A percentile compares a stretch with the other conserved stretches of the same genome.
Evolutionary conservation across 345 rosid genomes (phyloP).

Genomic region (Citrus glauca): DNA sequence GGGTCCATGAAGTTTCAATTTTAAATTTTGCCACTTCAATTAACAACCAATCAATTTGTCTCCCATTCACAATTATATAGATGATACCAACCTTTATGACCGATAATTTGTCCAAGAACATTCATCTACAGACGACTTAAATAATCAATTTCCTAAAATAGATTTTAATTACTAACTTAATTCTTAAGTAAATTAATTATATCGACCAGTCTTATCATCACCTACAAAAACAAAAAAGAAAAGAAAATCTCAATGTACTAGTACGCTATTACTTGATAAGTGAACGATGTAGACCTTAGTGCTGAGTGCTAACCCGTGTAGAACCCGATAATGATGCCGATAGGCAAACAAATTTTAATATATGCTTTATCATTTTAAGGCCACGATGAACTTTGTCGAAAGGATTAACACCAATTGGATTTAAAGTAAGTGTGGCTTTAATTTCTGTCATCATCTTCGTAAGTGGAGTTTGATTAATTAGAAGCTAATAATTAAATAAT

Average conservation of each 20-base stretch:
- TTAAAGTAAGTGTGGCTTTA: neutral
- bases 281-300: slow-evolving; percentile 7
- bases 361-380: neutral
- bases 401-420: slow-evolving; percentile 2
- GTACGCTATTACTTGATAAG: neutral
- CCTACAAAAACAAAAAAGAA: neutral
- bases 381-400: slow-evolving; percentile 6
- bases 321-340: neutral
- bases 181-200: slow-evolving; percentile 1
- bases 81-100: neutral
- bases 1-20: neutral
- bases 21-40: neutral
- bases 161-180: neutral
- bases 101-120: neutral
- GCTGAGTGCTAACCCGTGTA: neutral
- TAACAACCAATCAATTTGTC: neutral
- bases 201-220: neutral
- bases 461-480: slow-evolving; percentile 6
- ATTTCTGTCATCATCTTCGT: neutral
- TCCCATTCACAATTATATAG: neutral
- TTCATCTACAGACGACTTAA: neutral
- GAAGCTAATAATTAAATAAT: neutral
- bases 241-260: neutral
- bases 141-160: neutral
- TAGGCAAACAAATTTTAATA: neutral